Percentiles rank a stretch among this genome's conserved stretches.
phyloP scores from a whole-genome alignment of 768 basidiomycete species.

The Podaxis rugospora region DNA sequence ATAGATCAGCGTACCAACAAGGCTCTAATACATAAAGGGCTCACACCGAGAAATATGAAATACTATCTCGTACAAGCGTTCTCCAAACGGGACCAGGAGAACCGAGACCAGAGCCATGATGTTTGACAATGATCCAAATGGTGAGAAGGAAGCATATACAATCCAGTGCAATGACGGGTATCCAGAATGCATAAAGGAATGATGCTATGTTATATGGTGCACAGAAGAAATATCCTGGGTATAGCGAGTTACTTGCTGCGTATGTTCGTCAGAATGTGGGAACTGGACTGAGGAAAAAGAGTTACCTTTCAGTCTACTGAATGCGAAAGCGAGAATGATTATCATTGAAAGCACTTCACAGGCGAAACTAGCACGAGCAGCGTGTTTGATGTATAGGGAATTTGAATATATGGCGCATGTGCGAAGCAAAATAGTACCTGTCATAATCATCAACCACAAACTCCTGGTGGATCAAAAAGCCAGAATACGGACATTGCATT shows the following conservation, averaged over 20 bases:
- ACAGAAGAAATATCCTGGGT: conserved; percentile 16
- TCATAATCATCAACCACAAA: neutral
- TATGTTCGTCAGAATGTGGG: neutral
- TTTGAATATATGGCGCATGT: conserved; percentile 21
- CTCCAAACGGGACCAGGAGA: conserved; percentile 15
- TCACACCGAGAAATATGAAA: conserved; percentile 25
- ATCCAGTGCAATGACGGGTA: conserved; percentile 21
- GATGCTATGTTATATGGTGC: conserved; percentile 15
- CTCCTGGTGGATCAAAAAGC: neutral
- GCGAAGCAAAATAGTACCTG: conserved; percentile 22
- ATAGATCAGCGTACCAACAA: neutral
- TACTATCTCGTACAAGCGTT: conserved; percentile 20
- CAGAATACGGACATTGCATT: conserved; percentile 19
- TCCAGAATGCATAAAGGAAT: conserved; percentile 21
- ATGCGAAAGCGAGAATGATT: conserved; percentile 14
- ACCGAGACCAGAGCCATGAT: neutral
- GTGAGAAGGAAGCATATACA: conserved; percentile 18
- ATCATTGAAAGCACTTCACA: conserved; percentile 16
- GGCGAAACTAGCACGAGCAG: conserved; percentile 13
- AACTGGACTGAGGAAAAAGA: neutral
- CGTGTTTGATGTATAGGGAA: conserved; percentile 9
- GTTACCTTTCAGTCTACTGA: conserved; percentile 14
- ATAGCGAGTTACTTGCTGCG: conserved; percentile 11
- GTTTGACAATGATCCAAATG: conserved; percentile 15
- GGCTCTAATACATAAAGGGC: conserved; percentile 1